These are phyloP conservation scores for Rhodotorula sp. DNA, from an alignment of 1,284 basidiomycete species.

Conservation along the genomic window DNA sequence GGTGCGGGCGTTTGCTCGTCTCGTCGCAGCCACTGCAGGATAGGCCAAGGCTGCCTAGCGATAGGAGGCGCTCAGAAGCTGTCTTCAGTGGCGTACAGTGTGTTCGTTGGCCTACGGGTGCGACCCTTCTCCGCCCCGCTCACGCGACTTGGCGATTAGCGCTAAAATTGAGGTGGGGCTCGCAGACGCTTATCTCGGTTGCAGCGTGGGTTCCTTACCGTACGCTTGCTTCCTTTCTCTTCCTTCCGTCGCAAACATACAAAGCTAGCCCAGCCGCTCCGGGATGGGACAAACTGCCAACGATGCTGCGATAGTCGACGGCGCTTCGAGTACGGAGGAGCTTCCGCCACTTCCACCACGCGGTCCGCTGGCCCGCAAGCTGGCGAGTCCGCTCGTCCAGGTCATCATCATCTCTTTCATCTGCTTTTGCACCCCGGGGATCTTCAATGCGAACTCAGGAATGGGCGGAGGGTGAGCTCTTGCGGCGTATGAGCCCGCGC, in stretches of 20 bases:
- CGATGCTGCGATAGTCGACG: neutral
- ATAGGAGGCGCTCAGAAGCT: neutral
- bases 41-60: no score
- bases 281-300: neutral
- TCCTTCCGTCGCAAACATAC: neutral
- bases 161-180: neutral
- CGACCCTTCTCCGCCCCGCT: neutral
- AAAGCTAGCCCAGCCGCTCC: neutral
- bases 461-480: slow-evolving; percentile 24
- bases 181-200: neutral
- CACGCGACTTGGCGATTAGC: neutral
- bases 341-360: slow-evolving; percentile 25
- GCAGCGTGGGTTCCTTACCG: neutral
- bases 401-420: slow-evolving; percentile 63
- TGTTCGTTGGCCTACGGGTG: neutral
- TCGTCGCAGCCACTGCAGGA: no score
- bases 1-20: neutral
- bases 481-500: slow-evolving; percentile 7
- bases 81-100: neutral
- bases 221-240: neutral
- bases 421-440: slow-evolving; percentile 52
- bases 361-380: slow-evolving; percentile 43
- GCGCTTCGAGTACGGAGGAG: no score
- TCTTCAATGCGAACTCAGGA: slow-evolving; percentile 44
- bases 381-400: slow-evolving; percentile 55